Conservation (phyloP, 306 rosid species). For the Dryas octopetala region DNA sequence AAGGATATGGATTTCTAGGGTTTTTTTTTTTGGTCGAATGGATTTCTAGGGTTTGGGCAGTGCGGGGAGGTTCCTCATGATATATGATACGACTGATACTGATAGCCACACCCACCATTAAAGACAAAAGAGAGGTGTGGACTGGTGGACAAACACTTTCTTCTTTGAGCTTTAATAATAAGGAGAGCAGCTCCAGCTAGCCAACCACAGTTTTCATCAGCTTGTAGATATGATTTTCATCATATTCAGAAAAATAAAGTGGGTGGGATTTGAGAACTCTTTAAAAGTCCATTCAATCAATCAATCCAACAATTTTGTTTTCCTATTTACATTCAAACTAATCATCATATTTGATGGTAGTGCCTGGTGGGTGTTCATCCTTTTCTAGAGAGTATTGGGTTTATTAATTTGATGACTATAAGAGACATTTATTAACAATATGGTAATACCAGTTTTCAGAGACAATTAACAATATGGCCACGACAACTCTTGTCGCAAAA, state of each 20-base stretch:
- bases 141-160: conserved; percentile 29
- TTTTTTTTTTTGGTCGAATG: background rate
- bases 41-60: conserved; percentile 6
- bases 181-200: background rate
- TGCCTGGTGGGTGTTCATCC: no score
- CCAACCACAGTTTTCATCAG: background rate
- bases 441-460: no score
- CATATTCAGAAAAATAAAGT: background rate
- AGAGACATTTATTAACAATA: no score
- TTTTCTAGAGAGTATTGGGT: no score
- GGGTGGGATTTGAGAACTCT: conserved; percentile 1
- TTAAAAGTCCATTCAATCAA: conserved; percentile 17
- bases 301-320: background rate
- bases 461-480: no score
- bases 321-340: background rate
- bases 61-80: background rate
- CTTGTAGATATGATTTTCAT: background rate
- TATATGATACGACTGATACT: conserved; percentile 22
- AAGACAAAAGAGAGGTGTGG: conserved; percentile 21
- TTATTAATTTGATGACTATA: no score
- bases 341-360: no score
- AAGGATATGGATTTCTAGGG: conserved; percentile 4
- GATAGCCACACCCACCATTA: conserved; percentile 42
- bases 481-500: no score
- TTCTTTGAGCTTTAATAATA: conserved; percentile 3